Evolutionary conservation across 73 alveolate species (phyloP), one percentile per base, ranked within the genome.

Genomic region (Paraurostyla sp.): DNA sequence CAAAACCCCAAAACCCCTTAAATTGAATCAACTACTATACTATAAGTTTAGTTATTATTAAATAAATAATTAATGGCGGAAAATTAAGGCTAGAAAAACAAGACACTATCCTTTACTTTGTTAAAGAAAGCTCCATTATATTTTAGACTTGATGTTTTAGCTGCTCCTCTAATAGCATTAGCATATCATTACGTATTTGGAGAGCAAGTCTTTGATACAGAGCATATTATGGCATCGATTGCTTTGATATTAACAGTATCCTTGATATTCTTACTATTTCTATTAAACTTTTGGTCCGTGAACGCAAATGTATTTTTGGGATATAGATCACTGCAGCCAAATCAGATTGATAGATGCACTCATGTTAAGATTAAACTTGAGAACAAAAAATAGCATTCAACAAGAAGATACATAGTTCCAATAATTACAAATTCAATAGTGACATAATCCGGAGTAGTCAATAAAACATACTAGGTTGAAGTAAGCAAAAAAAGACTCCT

Each of bases 401-500:
- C 76, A 27, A 87, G 20, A 38, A 76, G 88, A 22, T 43, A 59
- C 52, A 87, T 87, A 43, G 93, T 76, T n/a, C 93, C 93, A 20
- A 59, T 87, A 20, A 87, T 58, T 2, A 45, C 54, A 50, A 73
- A 73, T 42, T 41, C 52, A 54, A 76, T 65, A 7, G 89, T 51
- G 23, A 51, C 80, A 29, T 36, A 22, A 0, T 20, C 71, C 23
- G 85, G 82, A 22, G 2, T 0, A 32, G 85, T 80, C 23, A 65
- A 20, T 33, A 85, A 85, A 32, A 71, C 88, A 18, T 59, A 85
- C 23, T 49, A 83, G 52, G 40, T 87, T 52, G 98, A 95, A 48
- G 92, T 93, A 22, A 91, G 92, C 60, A 95, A 95, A 73, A 94
- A 93, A 68, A 43, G 94, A 13, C 69, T 92, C 29, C 91, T 85